These are phyloP conservation scores for Penicillium paradoxum DNA, from an alignment of 495 filamentous ascomycete genomes.

Conservation along the genomic window DNA sequence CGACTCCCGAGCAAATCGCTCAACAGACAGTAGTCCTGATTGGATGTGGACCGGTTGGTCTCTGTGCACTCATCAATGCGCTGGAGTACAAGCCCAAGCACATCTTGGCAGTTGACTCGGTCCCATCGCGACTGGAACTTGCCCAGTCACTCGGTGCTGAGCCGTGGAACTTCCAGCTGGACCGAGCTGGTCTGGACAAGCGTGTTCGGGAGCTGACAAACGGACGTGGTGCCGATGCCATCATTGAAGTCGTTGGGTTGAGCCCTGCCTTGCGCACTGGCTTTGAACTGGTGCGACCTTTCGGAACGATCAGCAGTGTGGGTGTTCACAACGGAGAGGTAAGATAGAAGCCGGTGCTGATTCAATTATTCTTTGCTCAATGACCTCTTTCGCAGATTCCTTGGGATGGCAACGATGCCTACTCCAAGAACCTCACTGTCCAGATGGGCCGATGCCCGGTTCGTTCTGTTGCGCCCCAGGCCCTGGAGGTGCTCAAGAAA, in stretches of 20 bases:
- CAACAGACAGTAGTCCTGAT: constrained; percentile 76
- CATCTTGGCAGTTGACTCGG: constrained; percentile 79
- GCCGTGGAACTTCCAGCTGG: constrained; percentile 72
- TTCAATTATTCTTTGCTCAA: not conserved
- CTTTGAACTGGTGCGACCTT: constrained; percentile 83
- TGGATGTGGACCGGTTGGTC: constrained; percentile 84
- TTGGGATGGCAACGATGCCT: constrained; percentile 76
- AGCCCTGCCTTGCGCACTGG: constrained; percentile 77
- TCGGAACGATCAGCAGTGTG: constrained; percentile 80
- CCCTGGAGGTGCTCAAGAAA: constrained; percentile 70
- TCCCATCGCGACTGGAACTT: constrained; percentile 70
- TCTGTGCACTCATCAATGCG: constrained; percentile 83
- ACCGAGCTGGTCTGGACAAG: constrained; percentile 61
- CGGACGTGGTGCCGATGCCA: constrained; percentile 82
- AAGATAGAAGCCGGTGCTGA: constrained; percentile 6
- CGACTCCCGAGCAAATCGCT: constrained; percentile 55
- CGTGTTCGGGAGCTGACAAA: constrained; percentile 73
- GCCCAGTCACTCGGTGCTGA: constrained; percentile 78
- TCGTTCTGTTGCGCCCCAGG: constrained; percentile 72
- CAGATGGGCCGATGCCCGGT: constrained; percentile 96
- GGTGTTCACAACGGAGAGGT: constrained; percentile 91
- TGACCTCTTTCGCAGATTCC: constrained; percentile 56
- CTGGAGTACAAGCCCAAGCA: constrained; percentile 75
- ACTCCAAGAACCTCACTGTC: constrained; percentile 84
- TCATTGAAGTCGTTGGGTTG: constrained; percentile 88